A percentile compares a stretch with the other conserved stretches of the same genome.
These are phyloP conservation scores for Phyllosticta citrichinensis DNA, from an alignment of 2,329 filamentous ascomycete genomes.

Conservation along the genomic window DNA sequence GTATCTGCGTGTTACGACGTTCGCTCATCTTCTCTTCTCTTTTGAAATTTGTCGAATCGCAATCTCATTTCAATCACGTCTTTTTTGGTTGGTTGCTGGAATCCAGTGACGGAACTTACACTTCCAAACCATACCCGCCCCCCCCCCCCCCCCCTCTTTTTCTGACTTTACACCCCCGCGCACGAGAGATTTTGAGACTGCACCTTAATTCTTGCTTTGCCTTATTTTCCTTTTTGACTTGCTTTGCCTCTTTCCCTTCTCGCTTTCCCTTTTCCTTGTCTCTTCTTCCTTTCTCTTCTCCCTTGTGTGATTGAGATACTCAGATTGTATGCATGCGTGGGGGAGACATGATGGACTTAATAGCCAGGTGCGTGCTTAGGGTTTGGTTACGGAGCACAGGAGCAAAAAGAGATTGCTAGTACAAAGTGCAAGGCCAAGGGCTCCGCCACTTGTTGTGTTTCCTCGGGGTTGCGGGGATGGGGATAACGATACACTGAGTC, in stretches of 20 bases:
- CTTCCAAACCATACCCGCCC: background rate
- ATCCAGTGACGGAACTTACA: background rate
- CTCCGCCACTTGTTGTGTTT: background rate
- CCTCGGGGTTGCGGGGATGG: background rate
- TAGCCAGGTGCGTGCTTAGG: background rate
- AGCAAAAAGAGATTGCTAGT: background rate
- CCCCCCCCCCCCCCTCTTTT: too few species aligned
- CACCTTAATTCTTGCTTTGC: background rate
- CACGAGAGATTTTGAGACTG: background rate
- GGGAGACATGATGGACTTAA: background rate
- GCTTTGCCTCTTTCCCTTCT: background rate
- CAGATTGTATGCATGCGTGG: background rate
- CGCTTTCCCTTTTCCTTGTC: background rate
- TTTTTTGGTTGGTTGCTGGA: background rate
- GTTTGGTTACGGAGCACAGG: background rate
- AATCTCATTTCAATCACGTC: background rate
- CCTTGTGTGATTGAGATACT: background rate
- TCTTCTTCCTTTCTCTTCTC: background rate
- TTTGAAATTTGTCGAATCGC: background rate
- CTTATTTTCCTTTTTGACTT: background rate
- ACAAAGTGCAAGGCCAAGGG: background rate
- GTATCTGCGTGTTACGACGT: constrained; percentile 10
- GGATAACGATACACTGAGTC: background rate
- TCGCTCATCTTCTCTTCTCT: background rate
- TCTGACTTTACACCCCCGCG: background rate